A percentile compares a stretch with the other conserved stretches of the same genome.
Conservation (phyloP, 1,284 basidiomycete species). For the Pseudozyma flocculosa region DNA sequence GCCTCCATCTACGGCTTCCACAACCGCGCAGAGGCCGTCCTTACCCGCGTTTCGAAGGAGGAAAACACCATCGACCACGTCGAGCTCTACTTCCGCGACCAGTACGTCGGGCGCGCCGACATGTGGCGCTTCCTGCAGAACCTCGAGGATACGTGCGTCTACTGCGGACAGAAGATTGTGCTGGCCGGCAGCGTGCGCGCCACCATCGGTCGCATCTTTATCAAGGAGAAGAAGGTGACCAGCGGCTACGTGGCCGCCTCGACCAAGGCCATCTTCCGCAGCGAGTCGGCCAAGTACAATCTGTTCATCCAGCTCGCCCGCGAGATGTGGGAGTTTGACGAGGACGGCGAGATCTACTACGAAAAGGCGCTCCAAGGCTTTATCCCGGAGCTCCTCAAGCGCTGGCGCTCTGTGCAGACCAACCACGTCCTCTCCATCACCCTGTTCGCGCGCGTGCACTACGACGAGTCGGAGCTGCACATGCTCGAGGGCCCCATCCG, state of each 20-base stretch:
- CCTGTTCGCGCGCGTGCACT: conserved; percentile 89
- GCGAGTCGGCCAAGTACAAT: conserved; percentile 73
- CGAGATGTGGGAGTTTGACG: conserved; percentile 96
- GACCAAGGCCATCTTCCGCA: conserved; percentile 86
- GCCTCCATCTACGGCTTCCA: conserved; percentile 45
- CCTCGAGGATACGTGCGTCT: conserved; percentile 55
- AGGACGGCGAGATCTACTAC: conserved; percentile 80
- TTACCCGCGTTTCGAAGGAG: conserved; percentile 37
- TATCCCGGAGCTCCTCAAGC: conserved; percentile 51
- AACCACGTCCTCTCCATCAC: conserved; percentile 94
- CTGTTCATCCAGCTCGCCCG: conserved; percentile 92
- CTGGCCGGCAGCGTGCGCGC: conserved; percentile 53
- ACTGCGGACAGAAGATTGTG: conserved; percentile 53
- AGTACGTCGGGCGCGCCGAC: conserved; percentile 56
- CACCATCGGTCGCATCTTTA: conserved; percentile 53
- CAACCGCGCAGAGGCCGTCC: conserved; percentile 47
- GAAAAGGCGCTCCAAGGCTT: conserved; percentile 86
- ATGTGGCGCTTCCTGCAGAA: conserved; percentile 55
- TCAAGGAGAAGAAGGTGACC: conserved; percentile 59
- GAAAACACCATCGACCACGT: conserved; percentile 50
- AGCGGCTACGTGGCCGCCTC: conserved; percentile 77
- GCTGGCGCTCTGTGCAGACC: conserved; percentile 68
- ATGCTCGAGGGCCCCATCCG: conserved; percentile 62
- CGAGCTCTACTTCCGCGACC: conserved; percentile 57
- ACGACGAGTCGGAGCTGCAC: conserved; percentile 66